Evolutionary conservation across 2,329 filamentous ascomycete species (phyloP).

Genomic region (Dendrostoma leiphaemia): DNA sequence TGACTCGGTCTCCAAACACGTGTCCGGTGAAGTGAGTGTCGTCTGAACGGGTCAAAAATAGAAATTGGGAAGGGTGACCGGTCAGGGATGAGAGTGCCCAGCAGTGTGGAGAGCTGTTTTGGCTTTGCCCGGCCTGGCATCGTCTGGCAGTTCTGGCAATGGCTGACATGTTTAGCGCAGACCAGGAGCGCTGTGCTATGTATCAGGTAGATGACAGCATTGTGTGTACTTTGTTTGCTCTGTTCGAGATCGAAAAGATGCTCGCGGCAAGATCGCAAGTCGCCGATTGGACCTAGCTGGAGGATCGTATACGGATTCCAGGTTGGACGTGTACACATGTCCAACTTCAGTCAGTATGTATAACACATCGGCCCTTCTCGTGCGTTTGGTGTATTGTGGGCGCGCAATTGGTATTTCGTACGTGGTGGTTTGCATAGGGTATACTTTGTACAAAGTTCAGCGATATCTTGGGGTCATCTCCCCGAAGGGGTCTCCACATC

Average conservation of each 20-base stretch:
- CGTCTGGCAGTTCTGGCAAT: background rate
- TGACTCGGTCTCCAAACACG: no score
- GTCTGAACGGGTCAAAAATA: background rate
- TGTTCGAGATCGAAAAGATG: background rate
- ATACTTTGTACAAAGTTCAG: no score
- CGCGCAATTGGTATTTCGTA: no score
- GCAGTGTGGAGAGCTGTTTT: background rate
- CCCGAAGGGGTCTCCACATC: background rate
- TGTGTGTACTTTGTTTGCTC: background rate
- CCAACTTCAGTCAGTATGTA: no score
- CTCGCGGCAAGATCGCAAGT: background rate
- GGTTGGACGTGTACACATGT: no score
- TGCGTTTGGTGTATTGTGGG: background rate
- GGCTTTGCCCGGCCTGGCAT: background rate
- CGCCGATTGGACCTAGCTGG: background rate
- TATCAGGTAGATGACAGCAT: constrained; percentile 7
- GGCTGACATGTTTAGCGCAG: constrained; percentile 3
- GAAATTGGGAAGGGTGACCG: background rate
- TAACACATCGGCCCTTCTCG: background rate
- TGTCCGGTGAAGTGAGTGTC: background rate
- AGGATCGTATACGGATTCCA: background rate
- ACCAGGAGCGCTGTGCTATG: no score
- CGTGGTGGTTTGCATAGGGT: no score
- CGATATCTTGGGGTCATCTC: background rate
- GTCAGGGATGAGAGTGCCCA: background rate